Base-by-base conservation (phyloP, 371 early-diverging fungal genomes). In the Rhizopus delemar region DNA sequence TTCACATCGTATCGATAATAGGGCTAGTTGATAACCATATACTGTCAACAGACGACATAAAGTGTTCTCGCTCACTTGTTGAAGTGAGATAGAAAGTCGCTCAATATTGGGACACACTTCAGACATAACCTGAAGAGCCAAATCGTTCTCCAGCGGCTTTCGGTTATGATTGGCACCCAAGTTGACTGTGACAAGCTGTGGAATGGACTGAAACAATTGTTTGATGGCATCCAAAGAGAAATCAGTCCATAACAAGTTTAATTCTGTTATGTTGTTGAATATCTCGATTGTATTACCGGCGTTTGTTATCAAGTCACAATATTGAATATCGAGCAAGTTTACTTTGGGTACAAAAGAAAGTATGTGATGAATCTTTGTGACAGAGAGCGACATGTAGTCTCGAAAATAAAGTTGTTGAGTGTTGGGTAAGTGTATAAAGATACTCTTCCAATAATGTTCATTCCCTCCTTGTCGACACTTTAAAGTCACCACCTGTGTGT, bases 91-190 rank as follows among this genome's bases (percentile, higher is more conserved):
- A 5, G 65, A 57, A 6, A 80, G 50, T 38, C 53, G 43, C 7
- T 53, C 51, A 12, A 80, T 53, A 5, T 41, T 22, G 5, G 48
- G 60, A 39, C 80, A 80, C 31, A 61, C 8, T 13, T 36, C n/a
- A 38, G 46, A 50, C 13, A 80, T 50, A 3, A 46, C 12, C 2
- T 36, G 31, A 22, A 80, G 46, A 8, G 74, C 71, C 16, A 56
- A 15, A 29, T 73, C 71, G 41, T 80, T 80, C 8, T 75, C 74
- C 8, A 53, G 39, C 2, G 51, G 62, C 8, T 60, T 57, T 33
- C 70, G 57, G 51, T 77, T 80, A 56, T 80, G 80, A 57, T 80
- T 80, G 9, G 80, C 70, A 5, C 72, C 75, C 22, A 77, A 63
- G 15, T 52, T 29, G 34, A 71, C 56, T 9, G 46, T 38, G 29